Percentiles rank a stretch among this genome's conserved stretches.
These are phyloP conservation scores for Trapa bicornis DNA, from an alignment of 345 rosid genomes.

Conservation along the genomic window DNA sequence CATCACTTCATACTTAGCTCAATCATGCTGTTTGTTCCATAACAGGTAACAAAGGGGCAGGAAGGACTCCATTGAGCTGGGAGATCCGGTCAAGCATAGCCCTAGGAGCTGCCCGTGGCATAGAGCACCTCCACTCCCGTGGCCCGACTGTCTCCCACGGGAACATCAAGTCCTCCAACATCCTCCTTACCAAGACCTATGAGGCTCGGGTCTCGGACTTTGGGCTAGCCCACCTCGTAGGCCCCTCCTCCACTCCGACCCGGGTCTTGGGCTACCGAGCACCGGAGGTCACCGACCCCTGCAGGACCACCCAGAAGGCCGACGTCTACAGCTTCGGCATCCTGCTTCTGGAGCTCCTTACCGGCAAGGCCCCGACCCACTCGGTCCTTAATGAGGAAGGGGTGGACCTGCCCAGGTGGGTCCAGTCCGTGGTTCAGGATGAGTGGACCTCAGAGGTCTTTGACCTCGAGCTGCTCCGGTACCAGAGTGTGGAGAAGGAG, in stretches of 20 bases:
- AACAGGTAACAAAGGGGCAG: constrained; percentile 90
- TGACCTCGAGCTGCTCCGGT: constrained; percentile 74
- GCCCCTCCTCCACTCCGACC: constrained; percentile 55
- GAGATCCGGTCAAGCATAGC: constrained; percentile 63
- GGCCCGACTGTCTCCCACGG: constrained; percentile 73
- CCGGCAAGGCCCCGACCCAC: constrained; percentile 83
- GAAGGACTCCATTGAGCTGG: constrained; percentile 83
- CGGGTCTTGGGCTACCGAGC: constrained; percentile 88
- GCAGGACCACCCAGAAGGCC: constrained; percentile 83
- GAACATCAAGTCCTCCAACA: constrained; percentile 80
- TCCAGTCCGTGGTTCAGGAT: constrained; percentile 68
- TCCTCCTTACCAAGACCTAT: constrained; percentile 60
- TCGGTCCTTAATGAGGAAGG: constrained; percentile 84
- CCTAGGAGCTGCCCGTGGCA: constrained; percentile 76
- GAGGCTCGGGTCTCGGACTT: constrained; percentile 85
- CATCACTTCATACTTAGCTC: no score
- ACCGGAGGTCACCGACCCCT: constrained; percentile 87
- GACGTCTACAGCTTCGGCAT: constrained; percentile 96
- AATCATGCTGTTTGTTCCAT: background rate
- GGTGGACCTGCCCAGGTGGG: constrained; percentile 91
- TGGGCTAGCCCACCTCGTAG: constrained; percentile 69
- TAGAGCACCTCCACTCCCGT: constrained; percentile 73
- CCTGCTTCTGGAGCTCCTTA: constrained; percentile 66
- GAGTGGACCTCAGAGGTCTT: constrained; percentile 87
- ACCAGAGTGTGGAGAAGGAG: constrained; percentile 64